These are phyloP conservation scores for Pseudocercospora pini-densiflorae DNA, from an alignment of 2,329 filamentous ascomycete species.

Conservation along the genomic window DNA sequence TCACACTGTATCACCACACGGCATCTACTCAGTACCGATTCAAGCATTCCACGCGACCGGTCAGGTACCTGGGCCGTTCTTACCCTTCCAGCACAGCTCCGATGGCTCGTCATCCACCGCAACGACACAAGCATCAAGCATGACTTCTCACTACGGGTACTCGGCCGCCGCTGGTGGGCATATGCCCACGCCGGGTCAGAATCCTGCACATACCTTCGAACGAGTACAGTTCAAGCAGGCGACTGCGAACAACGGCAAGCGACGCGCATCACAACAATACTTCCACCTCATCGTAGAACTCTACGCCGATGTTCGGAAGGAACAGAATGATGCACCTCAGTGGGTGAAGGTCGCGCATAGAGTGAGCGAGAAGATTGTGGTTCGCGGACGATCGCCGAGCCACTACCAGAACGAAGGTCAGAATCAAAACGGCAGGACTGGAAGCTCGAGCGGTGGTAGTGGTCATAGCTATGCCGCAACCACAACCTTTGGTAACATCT, in stretches of 20 bases:
- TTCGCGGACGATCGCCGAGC: slow-evolving; percentile 81
- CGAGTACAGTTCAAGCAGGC: slow-evolving; percentile 94
- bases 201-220: slow-evolving; percentile 72
- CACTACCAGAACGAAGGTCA: slow-evolving; percentile 58
- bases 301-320: slow-evolving; percentile 68
- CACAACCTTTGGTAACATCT: slow-evolving; percentile 35
- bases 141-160: slow-evolving; percentile 29
- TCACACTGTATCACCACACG: slow-evolving; percentile 44
- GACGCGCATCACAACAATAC: slow-evolving; percentile 87
- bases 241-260: slow-evolving; percentile 91
- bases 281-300: slow-evolving; percentile 90
- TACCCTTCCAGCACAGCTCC: slow-evolving; percentile 47
- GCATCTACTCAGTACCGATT: slow-evolving; percentile 40
- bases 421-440: slow-evolving; percentile 63
- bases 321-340: slow-evolving; percentile 50
- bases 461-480: slow-evolving; percentile 42
- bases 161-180: slow-evolving; percentile 25
- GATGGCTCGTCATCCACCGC: slow-evolving; percentile 28
- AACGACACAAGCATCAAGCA: slow-evolving; percentile 15
- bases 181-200: slow-evolving; percentile 34
- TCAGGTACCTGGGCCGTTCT: slow-evolving; percentile 43
- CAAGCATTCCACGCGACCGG: slow-evolving; percentile 45
- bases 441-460: slow-evolving; percentile 65
- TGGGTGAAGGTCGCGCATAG: slow-evolving; percentile 74
- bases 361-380: slow-evolving; percentile 81